Percentiles rank a stretch among this genome's conserved stretches.
phyloP scores from a whole-genome alignment of 257 asterid species.

The Craterostigma plantagineum region DNA sequence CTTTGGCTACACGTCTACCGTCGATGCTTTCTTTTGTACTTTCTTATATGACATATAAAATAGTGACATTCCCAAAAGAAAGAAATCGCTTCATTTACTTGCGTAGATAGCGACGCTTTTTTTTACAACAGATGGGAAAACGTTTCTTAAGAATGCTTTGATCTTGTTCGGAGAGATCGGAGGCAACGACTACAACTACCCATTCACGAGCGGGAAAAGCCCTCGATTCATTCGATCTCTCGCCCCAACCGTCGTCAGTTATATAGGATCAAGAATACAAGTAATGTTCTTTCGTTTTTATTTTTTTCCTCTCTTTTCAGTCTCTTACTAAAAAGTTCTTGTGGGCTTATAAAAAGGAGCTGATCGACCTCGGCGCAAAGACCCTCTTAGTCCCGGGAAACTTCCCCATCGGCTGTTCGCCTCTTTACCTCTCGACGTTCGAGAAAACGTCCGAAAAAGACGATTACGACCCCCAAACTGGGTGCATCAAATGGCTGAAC shows the following conservation, averaged over 20 bases:
- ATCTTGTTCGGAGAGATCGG: conserved; percentile 18
- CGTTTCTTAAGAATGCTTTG: conserved; percentile 8
- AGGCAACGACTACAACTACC: conserved; percentile 18
- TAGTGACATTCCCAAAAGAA: too few species aligned
- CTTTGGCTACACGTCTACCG: too few species aligned
- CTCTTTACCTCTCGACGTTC: conserved; percentile 16
- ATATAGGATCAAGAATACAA: background rate
- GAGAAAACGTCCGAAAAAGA: conserved; percentile 6
- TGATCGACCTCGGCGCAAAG: conserved; percentile 26
- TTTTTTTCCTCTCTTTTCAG: too few species aligned
- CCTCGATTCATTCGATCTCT: background rate
- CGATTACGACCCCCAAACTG: conserved; percentile 20
- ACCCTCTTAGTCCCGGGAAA: conserved; percentile 36
- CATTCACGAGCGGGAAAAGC: conserved; percentile 2
- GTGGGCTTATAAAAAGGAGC: conserved; percentile 25
- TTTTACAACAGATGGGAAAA: conserved; percentile 2
- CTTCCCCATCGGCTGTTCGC: conserved; percentile 28
- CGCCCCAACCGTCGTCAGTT: background rate
- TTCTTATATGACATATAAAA: too few species aligned
- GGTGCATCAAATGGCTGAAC: conserved; percentile 33
- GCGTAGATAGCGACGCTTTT: too few species aligned
- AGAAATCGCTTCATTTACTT: too few species aligned
- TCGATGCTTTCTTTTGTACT: too few species aligned
- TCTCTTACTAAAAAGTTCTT: too few species aligned
- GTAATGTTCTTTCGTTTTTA: too few species aligned